Evolutionary conservation across 768 basidiomycete species (phyloP).

Genomic region (Leucocoprinus leucothites): DNA sequence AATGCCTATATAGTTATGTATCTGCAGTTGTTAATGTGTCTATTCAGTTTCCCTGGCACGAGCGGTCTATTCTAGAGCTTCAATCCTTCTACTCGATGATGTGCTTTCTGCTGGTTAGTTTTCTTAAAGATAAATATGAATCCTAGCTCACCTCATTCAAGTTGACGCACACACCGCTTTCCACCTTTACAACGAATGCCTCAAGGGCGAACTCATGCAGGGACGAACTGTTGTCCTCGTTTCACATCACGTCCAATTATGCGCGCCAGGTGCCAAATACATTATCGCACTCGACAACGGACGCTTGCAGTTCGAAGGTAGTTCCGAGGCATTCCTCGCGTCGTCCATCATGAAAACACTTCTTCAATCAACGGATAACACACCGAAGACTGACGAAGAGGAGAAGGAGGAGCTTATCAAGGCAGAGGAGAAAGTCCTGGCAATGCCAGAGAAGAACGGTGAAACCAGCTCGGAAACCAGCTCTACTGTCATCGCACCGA

Average conservation of each 20-base stretch:
- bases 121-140: background rate
- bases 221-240: slow-evolving; percentile 88
- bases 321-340: slow-evolving; percentile 55
- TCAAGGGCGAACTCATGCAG: slow-evolving; percentile 78
- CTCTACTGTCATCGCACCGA: slow-evolving; percentile 38
- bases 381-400: slow-evolving; percentile 46
- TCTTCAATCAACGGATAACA: slow-evolving; percentile 49
- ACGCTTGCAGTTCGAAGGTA: slow-evolving; percentile 72
- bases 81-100: slow-evolving; percentile 80
- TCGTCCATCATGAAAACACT: slow-evolving; percentile 67
- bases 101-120: slow-evolving; percentile 54
- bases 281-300: slow-evolving; percentile 84
- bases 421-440: slow-evolving; percentile 25
- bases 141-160: slow-evolving; percentile 16
- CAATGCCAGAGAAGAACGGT: slow-evolving; percentile 49
- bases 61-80: slow-evolving; percentile 87
- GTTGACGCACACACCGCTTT: slow-evolving; percentile 94
- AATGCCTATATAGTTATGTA: slow-evolving; percentile 33
- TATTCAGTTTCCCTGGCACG: slow-evolving; percentile 47
- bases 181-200: slow-evolving; percentile 79
- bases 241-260: slow-evolving; percentile 92
- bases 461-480: slow-evolving; percentile 31
- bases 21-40: slow-evolving; percentile 28
- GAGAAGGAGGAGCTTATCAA: slow-evolving; percentile 46
- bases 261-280: slow-evolving; percentile 74